Evolutionary conservation across 352 stramenopile genomes (phyloP), one percentile per base, ranked within the genome.

Genomic region (Achlya hypogyna): DNA sequence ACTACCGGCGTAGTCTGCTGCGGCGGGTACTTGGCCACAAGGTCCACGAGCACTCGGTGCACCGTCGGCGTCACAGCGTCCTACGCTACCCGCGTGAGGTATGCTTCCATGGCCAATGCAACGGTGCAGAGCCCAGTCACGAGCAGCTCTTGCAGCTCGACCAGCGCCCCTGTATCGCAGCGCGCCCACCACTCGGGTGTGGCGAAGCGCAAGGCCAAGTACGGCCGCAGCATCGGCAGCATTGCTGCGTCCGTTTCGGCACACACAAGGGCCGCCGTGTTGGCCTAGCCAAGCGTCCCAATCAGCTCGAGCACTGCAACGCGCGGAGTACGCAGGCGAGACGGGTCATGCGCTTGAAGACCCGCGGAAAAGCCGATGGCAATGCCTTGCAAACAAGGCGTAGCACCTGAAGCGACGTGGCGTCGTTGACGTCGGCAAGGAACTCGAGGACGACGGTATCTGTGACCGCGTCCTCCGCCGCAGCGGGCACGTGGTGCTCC

Each of bases 151-250:
- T 60, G 23, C 20, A 60, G 38, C 6, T n/a, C 2, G 4, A n/a
- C 12, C 12, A 45, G 38, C 2, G 38, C 14, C 12, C 38, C 12
- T 18, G 14, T 18, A 18, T 45, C 38, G 38, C 38, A 45, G 38
- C 12, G 14, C 14, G 38, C 38, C 38, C 38, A 45, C 6, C n/a
- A 18, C 38, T 10, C n/a, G n/a, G n/a, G n/a, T 10, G 12, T 20
- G 16, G 54, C 32, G 35, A 51, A 18, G 38, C 54, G 54, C 54
- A 64, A 23, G 20, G 32, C 54, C 32, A 64, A 51, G 35, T 51
- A 31, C 12, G 54, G 54, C 14, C 54, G 35, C 35, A 64, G 38
- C 20, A 51, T 51, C 4, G 29, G 9, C 8, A 51, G 38, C 2
- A 45, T n/a, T 1, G 38, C n/a, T 18, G 38, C 12, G 38, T 45